Evolutionary conservation across 805 yeast genomes (phyloP).

Genomic region (Wickerhamomyces hampshirensis): DNA sequence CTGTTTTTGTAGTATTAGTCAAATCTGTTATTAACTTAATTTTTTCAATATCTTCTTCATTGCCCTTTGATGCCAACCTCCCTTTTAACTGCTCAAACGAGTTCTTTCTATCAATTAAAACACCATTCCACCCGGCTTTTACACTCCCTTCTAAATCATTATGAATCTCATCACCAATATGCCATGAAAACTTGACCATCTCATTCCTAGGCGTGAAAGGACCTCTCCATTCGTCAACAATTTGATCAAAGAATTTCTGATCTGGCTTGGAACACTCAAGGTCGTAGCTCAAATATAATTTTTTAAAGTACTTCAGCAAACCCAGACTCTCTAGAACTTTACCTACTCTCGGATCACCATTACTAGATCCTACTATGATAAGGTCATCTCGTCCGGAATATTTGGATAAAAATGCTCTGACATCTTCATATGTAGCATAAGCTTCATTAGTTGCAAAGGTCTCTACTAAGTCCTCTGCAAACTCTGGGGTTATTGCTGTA

Average conservation of each 20-base stretch:
- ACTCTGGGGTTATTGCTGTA: constrained; percentile 24
- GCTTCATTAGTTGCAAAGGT: constrained; percentile 52
- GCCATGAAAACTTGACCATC: constrained; percentile 42
- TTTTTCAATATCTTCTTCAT: constrained; percentile 9
- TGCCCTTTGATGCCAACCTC: constrained; percentile 5
- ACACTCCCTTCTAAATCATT: constrained; percentile 52
- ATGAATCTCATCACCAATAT: constrained; percentile 57
- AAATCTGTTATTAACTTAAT: constrained; percentile 11
- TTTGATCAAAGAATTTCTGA: constrained; percentile 39
- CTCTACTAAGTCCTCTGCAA: constrained; percentile 40
- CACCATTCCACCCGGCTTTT: constrained; percentile 58
- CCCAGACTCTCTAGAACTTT: constrained; percentile 43
- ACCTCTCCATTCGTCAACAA: constrained; percentile 26
- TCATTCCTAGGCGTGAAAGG: constrained; percentile 19
- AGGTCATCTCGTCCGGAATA: constrained; percentile 29
- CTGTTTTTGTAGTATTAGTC: constrained; percentile 1
- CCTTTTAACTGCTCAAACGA: constrained; percentile 23
- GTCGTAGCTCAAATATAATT: constrained; percentile 52
- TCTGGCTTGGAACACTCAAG: constrained; percentile 51
- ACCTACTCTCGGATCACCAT: constrained; percentile 56
- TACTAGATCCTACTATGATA: constrained; percentile 45
- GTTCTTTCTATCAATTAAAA: constrained; percentile 45
- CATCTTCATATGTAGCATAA: constrained; percentile 51
- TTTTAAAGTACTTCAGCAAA: constrained; percentile 35
- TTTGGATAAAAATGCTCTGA: constrained; percentile 37